A percentile compares a stretch with the other conserved stretches of the same genome.
Evolutionary conservation across 345 rosid genomes (phyloP).

Genomic region (Physaria fendleri): DNA sequence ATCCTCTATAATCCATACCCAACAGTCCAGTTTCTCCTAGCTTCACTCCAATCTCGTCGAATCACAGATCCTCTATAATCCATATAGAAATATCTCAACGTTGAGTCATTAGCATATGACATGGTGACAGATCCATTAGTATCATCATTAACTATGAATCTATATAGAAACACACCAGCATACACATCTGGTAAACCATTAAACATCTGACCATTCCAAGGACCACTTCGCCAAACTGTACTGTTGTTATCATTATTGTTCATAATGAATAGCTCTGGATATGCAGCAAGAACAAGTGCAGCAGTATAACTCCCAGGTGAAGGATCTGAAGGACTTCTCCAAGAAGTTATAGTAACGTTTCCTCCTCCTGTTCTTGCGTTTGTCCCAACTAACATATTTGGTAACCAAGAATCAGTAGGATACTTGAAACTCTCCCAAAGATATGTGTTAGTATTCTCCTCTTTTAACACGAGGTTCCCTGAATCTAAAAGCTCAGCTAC

Average conservation of each 20-base stretch:
- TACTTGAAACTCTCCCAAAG: conserved; percentile 57
- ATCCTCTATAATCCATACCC: conserved; percentile 26
- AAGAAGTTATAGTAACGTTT: conserved; percentile 32
- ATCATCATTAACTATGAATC: conserved; percentile 22
- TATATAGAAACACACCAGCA: conserved; percentile 24
- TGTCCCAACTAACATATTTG: conserved; percentile 34
- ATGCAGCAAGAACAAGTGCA: conserved; percentile 22
- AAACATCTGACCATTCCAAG: too few relatives aligned
- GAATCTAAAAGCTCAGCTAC: conserved; percentile 42
- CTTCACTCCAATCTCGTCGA: conserved; percentile 16
- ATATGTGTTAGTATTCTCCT: neutral
- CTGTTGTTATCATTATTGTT: too few relatives aligned
- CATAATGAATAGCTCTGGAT: conserved; percentile 35
- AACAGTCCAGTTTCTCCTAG: neutral
- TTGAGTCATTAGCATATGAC: conserved; percentile 9
- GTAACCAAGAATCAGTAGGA: conserved; percentile 33
- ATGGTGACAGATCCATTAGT: conserved; percentile 16
- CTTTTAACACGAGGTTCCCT: conserved; percentile 47
- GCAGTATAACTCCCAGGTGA: conserved; percentile 37
- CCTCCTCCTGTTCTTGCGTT: conserved; percentile 27
- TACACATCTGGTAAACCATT: conserved; percentile 25
- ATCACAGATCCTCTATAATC: conserved; percentile 17
- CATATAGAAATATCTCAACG: conserved; percentile 11
- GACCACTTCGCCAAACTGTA: too few relatives aligned
- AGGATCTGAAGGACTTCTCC: conserved; percentile 55